Base-by-base conservation (phyloP, 116 monocot genomes). In the Phalaenopsis hybrid region DNA sequence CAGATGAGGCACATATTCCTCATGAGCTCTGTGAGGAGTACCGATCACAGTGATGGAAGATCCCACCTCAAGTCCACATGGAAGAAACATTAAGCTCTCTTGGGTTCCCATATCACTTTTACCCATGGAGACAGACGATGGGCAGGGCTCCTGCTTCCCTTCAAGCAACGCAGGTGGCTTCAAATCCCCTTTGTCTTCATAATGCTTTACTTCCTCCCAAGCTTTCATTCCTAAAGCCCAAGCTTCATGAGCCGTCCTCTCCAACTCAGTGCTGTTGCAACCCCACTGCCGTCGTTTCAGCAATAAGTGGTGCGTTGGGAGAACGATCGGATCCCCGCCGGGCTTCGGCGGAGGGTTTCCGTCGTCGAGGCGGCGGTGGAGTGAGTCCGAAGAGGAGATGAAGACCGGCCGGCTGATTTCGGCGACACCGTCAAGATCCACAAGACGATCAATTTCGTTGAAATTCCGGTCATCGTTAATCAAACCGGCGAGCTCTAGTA, bases 21-120 rank as follows among this genome's bases (percentile, higher is more conserved):
- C 44, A 73, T 90, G 92, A 20, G 88, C 94, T 1, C 41, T 12
- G 6, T 86, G 85, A 5, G 95, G 95, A 68, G 90, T 95, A 20
- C 93, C 98, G 16, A 98, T 85, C 7, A 98, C 83, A 8, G 95
- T 98, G 77, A 98, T 88, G 20, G 93, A 90, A 4, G 95, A 92
- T 0, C 98, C 98, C 21, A 84, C 93, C 45, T 87, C 86, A 31
- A 98, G 76, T 37, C 98, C 98, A 51, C 98, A 98, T 0, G 94
- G 93, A 10, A 98, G 88, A 55, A 93, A 80, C 87, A 93, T 82
- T 70, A 98, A 59, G 70, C 84, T 52, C 44, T 90, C 94, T 20
- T 83, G 88, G 3, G 52, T 61, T 48, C 73, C 69, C 9, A 74
- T 44, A 75, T 91, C 90, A 68, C 78, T 78, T 28, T 44, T 37